phyloP scores from a whole-genome alignment of 2,329 filamentous ascomycete species.

The Trichophyton equinum region DNA sequence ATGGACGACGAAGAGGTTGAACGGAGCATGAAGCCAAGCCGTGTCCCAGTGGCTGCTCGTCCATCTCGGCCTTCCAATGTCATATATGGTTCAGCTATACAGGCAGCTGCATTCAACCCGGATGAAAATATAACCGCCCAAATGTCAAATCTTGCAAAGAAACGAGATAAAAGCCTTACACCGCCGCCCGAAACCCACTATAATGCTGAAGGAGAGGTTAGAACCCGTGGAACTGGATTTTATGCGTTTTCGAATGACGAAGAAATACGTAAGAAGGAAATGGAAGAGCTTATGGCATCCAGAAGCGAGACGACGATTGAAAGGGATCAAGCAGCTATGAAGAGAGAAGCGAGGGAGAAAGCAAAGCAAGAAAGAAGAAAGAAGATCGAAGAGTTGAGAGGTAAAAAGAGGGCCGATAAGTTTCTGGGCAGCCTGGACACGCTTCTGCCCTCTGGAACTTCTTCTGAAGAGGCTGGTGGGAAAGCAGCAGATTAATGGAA shows the following conservation, averaged over 20 bases:
- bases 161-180: slow-evolving; percentile 66
- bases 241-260: slow-evolving; percentile 77
- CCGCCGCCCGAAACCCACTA: slow-evolving; percentile 75
- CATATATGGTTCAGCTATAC: slow-evolving; percentile 77
- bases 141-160: slow-evolving; percentile 67
- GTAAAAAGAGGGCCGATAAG: slow-evolving; percentile 56
- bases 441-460: slow-evolving; percentile 5
- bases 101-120: slow-evolving; percentile 69
- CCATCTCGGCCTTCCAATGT: slow-evolving; percentile 51
- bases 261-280: slow-evolving; percentile 55
- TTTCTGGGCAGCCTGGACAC: slow-evolving; percentile 51
- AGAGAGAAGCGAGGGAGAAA: slow-evolving; percentile 45
- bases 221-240: slow-evolving; percentile 81
- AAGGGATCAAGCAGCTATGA: slow-evolving; percentile 44
- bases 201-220: slow-evolving; percentile 68
- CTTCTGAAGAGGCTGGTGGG: background rate
- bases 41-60: slow-evolving; percentile 18
- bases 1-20: slow-evolving; percentile 12
- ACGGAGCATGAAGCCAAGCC: slow-evolving; percentile 15
- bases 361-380: slow-evolving; percentile 49
- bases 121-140: slow-evolving; percentile 49
- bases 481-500: background rate
- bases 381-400: slow-evolving; percentile 40
- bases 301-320: slow-evolving; percentile 55
- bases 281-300: slow-evolving; percentile 58